Percentiles rank a stretch among this genome's conserved stretches.
Conservation (phyloP, 1,284 basidiomycete genomes). For the Amylostereum chailletii region DNA sequence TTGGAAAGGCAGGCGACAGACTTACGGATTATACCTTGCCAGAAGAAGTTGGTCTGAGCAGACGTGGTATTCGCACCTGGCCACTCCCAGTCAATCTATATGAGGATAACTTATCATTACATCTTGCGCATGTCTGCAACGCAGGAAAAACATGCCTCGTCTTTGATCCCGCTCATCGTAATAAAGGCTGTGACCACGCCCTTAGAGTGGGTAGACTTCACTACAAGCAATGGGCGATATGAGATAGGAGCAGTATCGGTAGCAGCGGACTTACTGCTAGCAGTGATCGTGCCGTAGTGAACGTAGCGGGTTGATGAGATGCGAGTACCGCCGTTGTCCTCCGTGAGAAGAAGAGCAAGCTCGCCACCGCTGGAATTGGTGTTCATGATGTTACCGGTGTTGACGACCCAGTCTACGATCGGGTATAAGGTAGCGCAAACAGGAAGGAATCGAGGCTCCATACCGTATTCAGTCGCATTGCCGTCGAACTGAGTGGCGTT, state of each 20-base stretch:
- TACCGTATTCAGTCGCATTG: conserved; percentile 55
- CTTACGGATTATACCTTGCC: conserved; percentile 69
- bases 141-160: conserved; percentile 36
- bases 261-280: conserved; percentile 38
- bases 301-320: conserved; percentile 75
- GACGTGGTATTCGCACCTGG: conserved; percentile 50
- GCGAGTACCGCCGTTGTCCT: conserved; percentile 65
- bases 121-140: background rate
- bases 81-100: conserved; percentile 74
- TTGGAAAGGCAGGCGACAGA: conserved; percentile 9
- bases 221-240: conserved; percentile 21
- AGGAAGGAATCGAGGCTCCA: conserved; percentile 1
- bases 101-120: background rate
- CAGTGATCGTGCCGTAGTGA: conserved; percentile 73
- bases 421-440: background rate
- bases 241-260: conserved; percentile 6
- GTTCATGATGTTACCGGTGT: conserved; percentile 58
- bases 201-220: conserved; percentile 62
- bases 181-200: conserved; percentile 81
- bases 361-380: conserved; percentile 53
- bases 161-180: conserved; percentile 78
- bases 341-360: conserved; percentile 55
- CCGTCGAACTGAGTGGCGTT: conserved; percentile 65
- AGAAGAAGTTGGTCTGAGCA: conserved; percentile 74
- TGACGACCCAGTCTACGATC: conserved; percentile 56